Conservation (phyloP, 441 rosid genomes). For the Biscutella auriculata region DNA sequence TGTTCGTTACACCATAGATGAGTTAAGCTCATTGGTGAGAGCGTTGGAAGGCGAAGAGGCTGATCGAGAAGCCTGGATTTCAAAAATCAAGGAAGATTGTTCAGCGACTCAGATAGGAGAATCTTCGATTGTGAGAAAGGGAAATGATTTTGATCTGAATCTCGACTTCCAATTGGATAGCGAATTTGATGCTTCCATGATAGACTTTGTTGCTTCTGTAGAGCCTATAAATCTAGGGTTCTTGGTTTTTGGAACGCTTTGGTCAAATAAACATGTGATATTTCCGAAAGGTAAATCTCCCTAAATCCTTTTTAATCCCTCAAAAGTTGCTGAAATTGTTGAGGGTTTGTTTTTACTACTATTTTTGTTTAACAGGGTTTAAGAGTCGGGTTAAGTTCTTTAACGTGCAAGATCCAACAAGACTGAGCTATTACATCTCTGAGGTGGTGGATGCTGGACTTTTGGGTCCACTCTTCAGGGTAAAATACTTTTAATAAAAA, state of each 20-base stretch:
- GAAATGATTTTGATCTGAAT: conserved; percentile 34
- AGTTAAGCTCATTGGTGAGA: conserved; percentile 38
- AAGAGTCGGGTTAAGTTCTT: conserved; percentile 57
- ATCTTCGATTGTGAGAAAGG: not conserved
- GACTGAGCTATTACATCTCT: conserved; percentile 44
- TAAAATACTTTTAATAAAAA: not conserved
- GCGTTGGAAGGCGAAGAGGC: conserved; percentile 49
- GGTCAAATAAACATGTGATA: conserved; percentile 54
- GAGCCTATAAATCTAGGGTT: conserved; percentile 48
- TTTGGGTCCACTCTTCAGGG: conserved; percentile 80
- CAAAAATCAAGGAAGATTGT: not conserved
- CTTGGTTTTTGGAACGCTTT: conserved; percentile 34
- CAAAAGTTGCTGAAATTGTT: not conserved
- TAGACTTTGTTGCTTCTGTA: conserved; percentile 17
- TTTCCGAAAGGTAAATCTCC: conserved; percentile 53
- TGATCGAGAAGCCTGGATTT: conserved; percentile 34
- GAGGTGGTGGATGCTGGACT: conserved; percentile 66
- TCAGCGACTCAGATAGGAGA: not conserved
- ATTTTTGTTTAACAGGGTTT: conserved; percentile 34
- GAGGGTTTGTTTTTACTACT: not conserved
- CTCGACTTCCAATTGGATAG: conserved; percentile 18
- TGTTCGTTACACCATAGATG: conserved; percentile 42
- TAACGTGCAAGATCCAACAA: conserved; percentile 48
- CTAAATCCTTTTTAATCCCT: not conserved
- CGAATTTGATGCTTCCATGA: conserved; percentile 2